A percentile compares a stretch with the other conserved stretches of the same genome.
Conservation (phyloP, 495 filamentous ascomycete genomes). For the Alectoria sarmentosa region DNA sequence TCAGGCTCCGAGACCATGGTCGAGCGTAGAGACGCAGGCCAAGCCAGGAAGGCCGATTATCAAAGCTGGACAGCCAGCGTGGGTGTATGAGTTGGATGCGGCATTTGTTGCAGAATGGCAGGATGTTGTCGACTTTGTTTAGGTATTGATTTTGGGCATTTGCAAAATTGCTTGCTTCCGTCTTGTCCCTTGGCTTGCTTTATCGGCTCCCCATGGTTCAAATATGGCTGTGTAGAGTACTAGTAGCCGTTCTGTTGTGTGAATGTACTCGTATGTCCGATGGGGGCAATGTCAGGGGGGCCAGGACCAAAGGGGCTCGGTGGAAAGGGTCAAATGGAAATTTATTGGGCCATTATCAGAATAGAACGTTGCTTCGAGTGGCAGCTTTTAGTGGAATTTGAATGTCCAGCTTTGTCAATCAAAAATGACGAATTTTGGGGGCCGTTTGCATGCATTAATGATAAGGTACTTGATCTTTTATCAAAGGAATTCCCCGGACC, state of each 20-base stretch:
- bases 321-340: neutral
- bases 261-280: too few species aligned
- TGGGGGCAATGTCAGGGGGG: too few species aligned
- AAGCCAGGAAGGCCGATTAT: constrained; percentile 10
- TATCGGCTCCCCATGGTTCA: neutral
- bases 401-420: too few species aligned
- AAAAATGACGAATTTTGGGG: too few species aligned
- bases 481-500: too few species aligned
- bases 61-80: constrained; percentile 33
- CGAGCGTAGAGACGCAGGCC: constrained; percentile 11
- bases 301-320: too few species aligned
- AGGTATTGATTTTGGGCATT: constrained; percentile 25
- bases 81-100: constrained; percentile 42
- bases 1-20: constrained; percentile 1
- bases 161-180: neutral
- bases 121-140: constrained; percentile 45
- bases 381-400: too few species aligned
- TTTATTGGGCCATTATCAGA: too few species aligned
- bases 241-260: neutral
- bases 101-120: constrained; percentile 42
- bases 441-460: too few species aligned
- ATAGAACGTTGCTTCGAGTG: too few species aligned
- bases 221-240: neutral
- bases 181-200: neutral
- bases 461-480: too few species aligned